Evolutionary conservation across 805 yeast species (phyloP), one percentile per base, ranked within the genome.

Genomic region (Torulaspora microellipsoides): DNA sequence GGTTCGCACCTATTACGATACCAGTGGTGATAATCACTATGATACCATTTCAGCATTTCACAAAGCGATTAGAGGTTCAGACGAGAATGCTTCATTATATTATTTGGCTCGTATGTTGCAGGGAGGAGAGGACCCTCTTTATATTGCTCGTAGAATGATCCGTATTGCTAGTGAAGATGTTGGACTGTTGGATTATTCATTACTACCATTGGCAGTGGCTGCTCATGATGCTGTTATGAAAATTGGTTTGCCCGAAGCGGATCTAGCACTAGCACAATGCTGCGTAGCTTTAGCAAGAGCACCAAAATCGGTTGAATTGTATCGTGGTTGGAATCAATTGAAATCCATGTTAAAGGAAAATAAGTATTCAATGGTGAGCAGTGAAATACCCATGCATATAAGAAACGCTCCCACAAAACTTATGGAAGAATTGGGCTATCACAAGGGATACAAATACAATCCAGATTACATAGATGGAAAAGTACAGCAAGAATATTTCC

Each of bases 41-140:
- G 99, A 93, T 61, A 79, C 95, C 1, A 93, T 93, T 6, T 85
- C 95, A 11, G 99, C 99, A 1, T 85, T 93, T 52, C 99, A 93
- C 67, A 93, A 93, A 58, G 78, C 95, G 0, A 77, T 93, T 0
- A 72, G 99, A 45, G 99, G 99, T 0, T 76, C 86, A 0, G 83
- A 91, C 55, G 83, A 90, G 0, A 87, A 93, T 67, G 98, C 97
- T 0, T 82, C 98, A 0, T 66, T 93, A 47, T 90, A 81, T 61
- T 93, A 93, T 58, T 66, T 93, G 15, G 91, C 82, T 0, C 73
- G 89, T 37, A 93, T 93, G 99, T 70, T 93, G 1, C 75, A 78
- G 51, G 95, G 95, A 2, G 99, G 99, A 0, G 99, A 95, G 60
- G 95, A 86, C 57, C 97, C 97, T 0, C 65, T 88, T 17, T 93